Conservation (phyloP, 805 yeast genomes). For the Maudiozyma barnettii region DNA sequence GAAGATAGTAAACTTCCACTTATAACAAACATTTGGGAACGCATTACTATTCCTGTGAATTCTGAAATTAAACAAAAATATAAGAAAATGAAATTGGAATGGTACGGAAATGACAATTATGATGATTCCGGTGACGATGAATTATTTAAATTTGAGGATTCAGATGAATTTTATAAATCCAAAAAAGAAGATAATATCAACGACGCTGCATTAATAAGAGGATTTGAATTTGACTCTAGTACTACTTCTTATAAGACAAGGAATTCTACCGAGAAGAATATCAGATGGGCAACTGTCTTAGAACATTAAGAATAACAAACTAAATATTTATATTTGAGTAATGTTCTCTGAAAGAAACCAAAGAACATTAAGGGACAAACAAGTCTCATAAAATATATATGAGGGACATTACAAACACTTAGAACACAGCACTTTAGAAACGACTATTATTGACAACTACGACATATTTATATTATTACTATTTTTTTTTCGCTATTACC, state of each 20-base stretch:
- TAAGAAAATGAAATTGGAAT: conserved; percentile 12
- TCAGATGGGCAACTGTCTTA: conserved; percentile 1
- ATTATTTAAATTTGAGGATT: background rate
- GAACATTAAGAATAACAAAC: background rate
- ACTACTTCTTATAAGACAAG: background rate
- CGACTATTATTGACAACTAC: no score
- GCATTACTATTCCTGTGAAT: conserved; percentile 26
- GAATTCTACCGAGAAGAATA: conserved; percentile 2
- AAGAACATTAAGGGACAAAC: no score
- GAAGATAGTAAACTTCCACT: conserved; percentile 15
- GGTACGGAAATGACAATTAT: conserved; percentile 12
- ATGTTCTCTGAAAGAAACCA: no score
- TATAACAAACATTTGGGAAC: conserved; percentile 19
- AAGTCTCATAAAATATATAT: no score
- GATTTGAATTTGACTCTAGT: conserved; percentile 14
- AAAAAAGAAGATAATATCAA: background rate
- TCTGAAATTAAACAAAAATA: conserved; percentile 19
- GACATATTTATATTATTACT: no score
- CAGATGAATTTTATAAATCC: background rate
- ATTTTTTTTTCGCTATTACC: background rate
- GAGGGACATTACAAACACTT: no score
- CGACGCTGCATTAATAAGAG: conserved; percentile 27
- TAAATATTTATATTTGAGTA: no score
- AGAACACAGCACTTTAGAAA: no score
- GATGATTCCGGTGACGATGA: conserved; percentile 6